A percentile compares a stretch with the other conserved stretches of the same genome.
Evolutionary conservation across 768 basidiomycete genomes (phyloP).

Genomic region (Auricularia heimuer): DNA sequence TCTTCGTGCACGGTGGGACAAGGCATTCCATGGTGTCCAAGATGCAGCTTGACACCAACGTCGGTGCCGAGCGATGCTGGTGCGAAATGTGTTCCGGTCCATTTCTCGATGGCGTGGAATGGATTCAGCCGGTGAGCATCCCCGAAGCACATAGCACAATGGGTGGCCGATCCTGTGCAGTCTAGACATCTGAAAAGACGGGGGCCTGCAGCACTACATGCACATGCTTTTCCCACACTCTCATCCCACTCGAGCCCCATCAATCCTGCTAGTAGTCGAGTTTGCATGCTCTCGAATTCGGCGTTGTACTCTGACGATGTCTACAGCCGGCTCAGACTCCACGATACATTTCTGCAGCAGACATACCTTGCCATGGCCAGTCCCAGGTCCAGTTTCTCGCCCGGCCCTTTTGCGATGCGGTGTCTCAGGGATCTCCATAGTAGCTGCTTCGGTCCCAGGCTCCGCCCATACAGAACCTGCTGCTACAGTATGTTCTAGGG

Average conservation of each 20-base stretch:
- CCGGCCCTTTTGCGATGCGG: no score
- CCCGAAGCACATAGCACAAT: background rate
- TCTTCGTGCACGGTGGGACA: background rate
- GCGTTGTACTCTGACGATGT: no score
- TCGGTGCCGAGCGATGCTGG: background rate
- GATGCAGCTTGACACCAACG: background rate
- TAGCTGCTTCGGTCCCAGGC: no score
- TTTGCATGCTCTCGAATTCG: no score
- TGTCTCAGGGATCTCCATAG: no score
- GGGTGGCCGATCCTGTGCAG: background rate
- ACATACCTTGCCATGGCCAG: no score
- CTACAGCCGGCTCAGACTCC: no score
- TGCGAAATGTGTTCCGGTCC: background rate
- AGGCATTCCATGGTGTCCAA: background rate
- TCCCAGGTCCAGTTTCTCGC: no score
- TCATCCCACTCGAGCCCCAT: background rate
- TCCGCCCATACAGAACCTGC: no score
- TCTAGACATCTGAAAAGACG: background rate
- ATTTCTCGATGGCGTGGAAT: background rate
- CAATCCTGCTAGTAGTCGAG: background rate
- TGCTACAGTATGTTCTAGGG: no score
- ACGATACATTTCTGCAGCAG: no score
- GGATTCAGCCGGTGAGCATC: background rate
- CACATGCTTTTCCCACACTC: background rate
- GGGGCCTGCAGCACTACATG: background rate